A percentile compares a stretch with the other conserved stretches of the same genome.
phyloP scores from a whole-genome alignment of 345 rosid species.

The Psidium guajava region DNA sequence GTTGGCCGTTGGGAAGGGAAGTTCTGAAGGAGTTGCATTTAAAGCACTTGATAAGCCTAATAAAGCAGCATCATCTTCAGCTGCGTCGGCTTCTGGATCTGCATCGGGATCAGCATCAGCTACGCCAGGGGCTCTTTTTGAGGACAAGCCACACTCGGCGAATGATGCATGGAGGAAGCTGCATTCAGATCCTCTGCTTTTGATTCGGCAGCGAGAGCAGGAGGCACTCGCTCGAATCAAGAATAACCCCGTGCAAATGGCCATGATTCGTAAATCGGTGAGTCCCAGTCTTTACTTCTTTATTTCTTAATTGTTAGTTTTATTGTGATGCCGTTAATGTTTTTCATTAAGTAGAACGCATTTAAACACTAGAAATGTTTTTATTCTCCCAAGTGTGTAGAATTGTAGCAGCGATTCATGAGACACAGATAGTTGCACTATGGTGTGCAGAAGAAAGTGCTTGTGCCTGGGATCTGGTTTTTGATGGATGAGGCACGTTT shows the following conservation, averaged over 20 bases:
- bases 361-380: not conserved
- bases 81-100: not conserved
- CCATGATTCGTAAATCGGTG: slow-evolving; percentile 55
- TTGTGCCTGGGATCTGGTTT: not conserved
- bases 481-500: not conserved
- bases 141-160: slow-evolving; percentile 75
- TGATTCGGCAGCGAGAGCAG: slow-evolving; percentile 91
- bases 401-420: not conserved
- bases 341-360: not conserved
- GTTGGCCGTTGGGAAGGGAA: slow-evolving; percentile 66
- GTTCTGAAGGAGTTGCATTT: slow-evolving; percentile 40
- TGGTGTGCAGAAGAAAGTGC: not conserved
- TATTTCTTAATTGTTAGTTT: not conserved
- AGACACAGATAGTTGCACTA: not conserved
- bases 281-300: not conserved
- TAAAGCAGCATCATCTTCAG: slow-evolving; percentile 7
- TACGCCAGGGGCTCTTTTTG: slow-evolving; percentile 76
- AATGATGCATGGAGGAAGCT: slow-evolving; percentile 90
- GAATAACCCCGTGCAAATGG: slow-evolving; percentile 94
- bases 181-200: slow-evolving; percentile 83
- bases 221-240: slow-evolving; percentile 89
- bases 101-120: slow-evolving; percentile 8
- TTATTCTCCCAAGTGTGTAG: not conserved
- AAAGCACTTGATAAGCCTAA: slow-evolving; percentile 43
- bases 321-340: not conserved